Evolutionary conservation across 2,329 filamentous ascomycete genomes (phyloP), one percentile per base, ranked within the genome.

Genomic region (Calonectria naviculata): DNA sequence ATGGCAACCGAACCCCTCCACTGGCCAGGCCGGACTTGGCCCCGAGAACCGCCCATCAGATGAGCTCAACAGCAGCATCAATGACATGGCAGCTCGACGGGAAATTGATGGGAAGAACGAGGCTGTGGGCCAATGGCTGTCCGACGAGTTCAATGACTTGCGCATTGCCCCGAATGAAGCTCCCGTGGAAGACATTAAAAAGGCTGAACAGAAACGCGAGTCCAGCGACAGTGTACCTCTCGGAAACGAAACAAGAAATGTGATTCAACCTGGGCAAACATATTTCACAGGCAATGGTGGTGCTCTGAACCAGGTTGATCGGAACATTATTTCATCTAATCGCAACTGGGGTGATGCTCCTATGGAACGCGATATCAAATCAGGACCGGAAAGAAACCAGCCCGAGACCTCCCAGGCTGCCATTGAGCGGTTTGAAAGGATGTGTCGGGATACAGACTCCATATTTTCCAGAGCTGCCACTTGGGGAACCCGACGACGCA

Each of bases 401-500:
- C 89, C 88, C 1, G 81, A 85, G 64, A 85, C 86, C 1, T 87
- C 89, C 1, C 84, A 89, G 49, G 88, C 83, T 19, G 89, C 89
- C 12, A 91, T 91, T 24, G 84, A 85, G 49, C 84, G 77, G 44
- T 91, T 88, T 65, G 83, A 89, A 73, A 83, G 82, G 13, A 85
- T 89, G 83, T 87, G 83, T 65, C 85, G 84, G 24, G 89, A 91
- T 72, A 90, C 85, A 58, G 87, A 87, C 31, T 92, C 91, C 0
- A 84, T 92, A 13, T 81, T 91, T 12, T 93, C 91, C 2, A 85
- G 89, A 72, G 88, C 91, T 17, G 92, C 92, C 21, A 94, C 93
- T 0, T 91, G 93, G 87, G 93, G 93, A 19, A 94, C 93, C 2
- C 88, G 90, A 8, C 89, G 92, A 47, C 88, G 89, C 68, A 93